Conservation (phyloP, 345 rosid species). For the Populus pruinosa region DNA sequence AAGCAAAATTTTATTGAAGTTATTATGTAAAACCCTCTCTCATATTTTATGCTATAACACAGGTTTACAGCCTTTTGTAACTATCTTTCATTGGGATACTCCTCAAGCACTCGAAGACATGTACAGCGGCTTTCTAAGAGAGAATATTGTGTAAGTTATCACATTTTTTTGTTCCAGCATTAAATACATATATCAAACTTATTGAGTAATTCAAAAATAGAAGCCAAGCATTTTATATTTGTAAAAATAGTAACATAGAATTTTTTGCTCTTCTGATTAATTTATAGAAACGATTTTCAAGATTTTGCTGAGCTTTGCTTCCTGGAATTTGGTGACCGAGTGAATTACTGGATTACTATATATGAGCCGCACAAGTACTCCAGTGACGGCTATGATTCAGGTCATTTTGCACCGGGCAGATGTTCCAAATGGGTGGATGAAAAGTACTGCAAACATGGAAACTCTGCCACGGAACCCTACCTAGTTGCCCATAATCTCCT, state of each 20-base stretch:
- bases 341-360: slow-evolving; percentile 4
- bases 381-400: slow-evolving; percentile 31
- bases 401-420: slow-evolving; percentile 30
- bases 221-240: no score
- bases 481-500: no score
- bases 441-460: no score
- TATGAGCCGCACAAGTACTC: not conserved
- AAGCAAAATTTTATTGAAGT: no score
- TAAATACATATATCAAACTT: no score
- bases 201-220: no score
- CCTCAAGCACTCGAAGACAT: not conserved
- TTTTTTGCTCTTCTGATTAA: not conserved
- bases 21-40: no score
- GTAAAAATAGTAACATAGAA: no score
- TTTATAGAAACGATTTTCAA: not conserved
- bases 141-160: not conserved
- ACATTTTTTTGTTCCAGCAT: no score
- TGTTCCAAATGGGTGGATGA: not conserved
- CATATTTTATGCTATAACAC: not conserved
- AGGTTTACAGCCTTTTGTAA: slow-evolving; percentile 8
- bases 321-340: slow-evolving; percentile 2
- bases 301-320: slow-evolving; percentile 9
- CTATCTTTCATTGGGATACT: not conserved
- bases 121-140: not conserved
- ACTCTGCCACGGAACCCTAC: no score